These are phyloP conservation scores for Urochloa ruziziensis DNA, from an alignment of 176 grass and related monocot genomes.

Conservation along the genomic window DNA sequence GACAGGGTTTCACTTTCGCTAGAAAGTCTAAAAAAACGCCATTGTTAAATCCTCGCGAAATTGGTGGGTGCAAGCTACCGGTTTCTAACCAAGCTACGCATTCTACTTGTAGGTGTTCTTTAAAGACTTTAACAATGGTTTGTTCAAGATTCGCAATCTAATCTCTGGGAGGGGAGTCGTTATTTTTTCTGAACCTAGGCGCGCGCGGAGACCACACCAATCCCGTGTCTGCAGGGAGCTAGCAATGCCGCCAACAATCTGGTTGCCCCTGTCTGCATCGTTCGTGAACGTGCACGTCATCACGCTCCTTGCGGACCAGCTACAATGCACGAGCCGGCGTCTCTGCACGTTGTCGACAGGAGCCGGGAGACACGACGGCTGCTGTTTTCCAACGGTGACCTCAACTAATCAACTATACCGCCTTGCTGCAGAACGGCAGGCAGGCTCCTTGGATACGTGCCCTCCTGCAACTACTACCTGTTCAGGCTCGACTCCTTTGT, in stretches of 20 bases:
- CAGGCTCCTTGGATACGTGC: constrained; percentile 30
- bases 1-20: not conserved
- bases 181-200: not conserved
- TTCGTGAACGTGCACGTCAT: constrained; percentile 13
- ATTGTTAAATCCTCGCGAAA: not conserved
- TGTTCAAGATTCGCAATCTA: constrained; percentile 11
- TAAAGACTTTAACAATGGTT: constrained; percentile 14
- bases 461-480: not conserved
- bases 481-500: not conserved
- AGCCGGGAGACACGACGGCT: constrained; percentile 23
- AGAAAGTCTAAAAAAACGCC: not conserved
- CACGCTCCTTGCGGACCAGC: not conserved
- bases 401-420: not conserved
- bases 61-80: not conserved
- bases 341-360: constrained; percentile 21
- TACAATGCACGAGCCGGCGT: not conserved
- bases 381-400: not conserved
- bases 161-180: not conserved
- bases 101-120: not conserved
- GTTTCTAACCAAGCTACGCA: not conserved
- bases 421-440: constrained; percentile 23
- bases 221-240: constrained; percentile 9
- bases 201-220: not conserved
- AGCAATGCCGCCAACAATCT: not conserved
- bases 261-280: not conserved